Evolutionary conservation across 208 protist genomes (phyloP), one percentile per base, ranked within the genome.

Genomic region (Acanthamoeba sp.): DNA sequence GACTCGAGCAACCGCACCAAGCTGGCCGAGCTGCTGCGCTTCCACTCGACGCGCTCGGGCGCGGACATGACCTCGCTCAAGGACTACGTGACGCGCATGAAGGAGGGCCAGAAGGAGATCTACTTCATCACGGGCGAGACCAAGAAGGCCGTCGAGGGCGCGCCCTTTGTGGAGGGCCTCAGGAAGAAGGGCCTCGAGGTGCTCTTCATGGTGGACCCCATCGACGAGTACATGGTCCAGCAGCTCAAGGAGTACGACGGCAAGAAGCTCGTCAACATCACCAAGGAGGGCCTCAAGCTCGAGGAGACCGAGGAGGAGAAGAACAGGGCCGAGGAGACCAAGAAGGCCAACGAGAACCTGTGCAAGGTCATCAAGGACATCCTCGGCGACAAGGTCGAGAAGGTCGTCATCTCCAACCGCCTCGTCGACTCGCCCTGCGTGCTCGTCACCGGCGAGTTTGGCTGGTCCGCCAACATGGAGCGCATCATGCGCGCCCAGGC

Each of bases 401-500:
- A 99, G 97, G 99, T 99, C 29, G 96, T 99, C 64, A 80, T 99
- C 27, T 99, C 98, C 34, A 98, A 99, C 94, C 96, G 99, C 85
- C 87, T 99, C 0, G 97, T 99, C 50, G 96, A 98, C 59, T 99
- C 99, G 62, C 99, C 99, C 84, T 99, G 99, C 96, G 97, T 97
- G 94, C 97, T 99, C n/a, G 99, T 99, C 76, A 99, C 99, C 48
- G 98, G 98, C 90, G 98, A 99, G 97, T 99, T 98, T 95, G 93
- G 99, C 91, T 99, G 99, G 99, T 99, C 98, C 40, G 99, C 99
- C 94, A 99, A 99, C 97, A 99, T 99, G 99, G 98, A 99, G 97
- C 97, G 99, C 95, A 99, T 99, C 97, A 99, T 99, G 99, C 99
- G 99, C 96, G 99, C 99, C 93, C 99, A 99, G 98, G 99, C 99